Base-by-base conservation (phyloP, 169 alveolate species). In the Eimeria acervulina region DNA sequence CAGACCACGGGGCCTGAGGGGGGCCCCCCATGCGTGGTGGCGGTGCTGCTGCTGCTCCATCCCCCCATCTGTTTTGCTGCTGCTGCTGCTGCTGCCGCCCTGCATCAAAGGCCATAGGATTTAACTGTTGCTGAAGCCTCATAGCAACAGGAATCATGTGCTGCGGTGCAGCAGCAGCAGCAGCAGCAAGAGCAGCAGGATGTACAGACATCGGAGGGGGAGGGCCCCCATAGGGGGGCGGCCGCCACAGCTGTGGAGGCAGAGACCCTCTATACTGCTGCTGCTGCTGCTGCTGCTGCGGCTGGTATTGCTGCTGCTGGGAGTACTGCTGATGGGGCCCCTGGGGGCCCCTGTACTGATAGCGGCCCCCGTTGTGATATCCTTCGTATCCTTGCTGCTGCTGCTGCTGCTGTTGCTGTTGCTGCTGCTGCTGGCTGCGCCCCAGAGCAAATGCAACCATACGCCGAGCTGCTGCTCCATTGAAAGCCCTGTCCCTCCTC, bases 401-500 rank as follows among this genome's bases (percentile, higher is more conserved):
- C 52, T 17, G 72, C 55, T 55, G 74, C 51, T 85, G 59, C 55
- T 85, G 81, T 55, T 85, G 81, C 78, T 59, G 81, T 44, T 47
- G 81, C 93, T 33, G 93, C 85, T 74, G 93, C 28, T 23, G 84
- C 44, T n/a, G 44, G 40, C 84, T 40, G 44, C 59, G 12, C 15
- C 83, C 72, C 88, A 89, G 72, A 6, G 61, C 40, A 47, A 31
- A 44, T 55, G n/a, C 28, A 52, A 89, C 95, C 44, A 89, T 89
- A 33, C 95, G 95, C 55, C 95, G 95, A 8, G 95, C 95, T 40
- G 76, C 87, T 21, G 95, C 95, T 3, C 95, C 95, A 36, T 76
- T 89, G 44, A 89, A 89, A 26, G 95, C 84, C 52, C 95, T 76
- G 44, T 68, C 95, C 38, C 31, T 31, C 8, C 95, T 28, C 47